Base-by-base conservation (phyloP, 2,329 filamentous ascomycete species). In the Zelopaecilomyces penicillatus region DNA sequence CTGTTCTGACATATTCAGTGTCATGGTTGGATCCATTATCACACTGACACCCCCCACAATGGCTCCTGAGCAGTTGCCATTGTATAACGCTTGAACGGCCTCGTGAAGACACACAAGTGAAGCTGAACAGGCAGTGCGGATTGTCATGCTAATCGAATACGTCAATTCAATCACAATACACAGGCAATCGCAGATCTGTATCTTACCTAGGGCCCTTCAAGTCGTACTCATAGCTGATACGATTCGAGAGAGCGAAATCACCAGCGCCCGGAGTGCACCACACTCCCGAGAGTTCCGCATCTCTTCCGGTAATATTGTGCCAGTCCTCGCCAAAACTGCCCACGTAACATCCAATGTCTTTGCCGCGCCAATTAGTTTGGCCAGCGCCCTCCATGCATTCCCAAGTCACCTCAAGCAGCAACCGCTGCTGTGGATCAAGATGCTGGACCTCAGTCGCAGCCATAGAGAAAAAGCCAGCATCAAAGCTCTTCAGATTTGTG, bases 121-220 rank as follows among this genome's bases (percentile, higher is more conserved):
- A 2, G 65, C 65, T n/a, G 69, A 71, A 53, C 69, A 73, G 27
- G 65, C 70, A 27, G 68, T 71, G 38, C 73, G 67, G 8, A 73
- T 62, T 3, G 67, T 69, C 51, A 70, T 60, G 34, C 68, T 71
- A 34, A 9, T 12, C 8, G 12, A 9, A 34, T 34, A 34, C 32
- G 32, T 34, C 2, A 34, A 34, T 3, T 34, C 32, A 34, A 19
- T 19, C 19, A 19, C 6, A 12, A 12, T 30, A 39, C 5, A 26
- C 10, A 5, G 6, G 2, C n/a, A 33, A 9, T 42, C 19, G 19
- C 27, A 19, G n/a, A 10, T 6, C 6, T 12, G 39, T n/a, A 26
- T 44, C 52, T 34, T 33, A 61, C 60, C 59, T 59, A 0, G 63
- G 63, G 0, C 63, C 64, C 2, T 43, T 57, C 3, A 67, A 44